Conservation (phyloP, 805 yeast genomes). For the Lipomyces chichibuensis region DNA sequence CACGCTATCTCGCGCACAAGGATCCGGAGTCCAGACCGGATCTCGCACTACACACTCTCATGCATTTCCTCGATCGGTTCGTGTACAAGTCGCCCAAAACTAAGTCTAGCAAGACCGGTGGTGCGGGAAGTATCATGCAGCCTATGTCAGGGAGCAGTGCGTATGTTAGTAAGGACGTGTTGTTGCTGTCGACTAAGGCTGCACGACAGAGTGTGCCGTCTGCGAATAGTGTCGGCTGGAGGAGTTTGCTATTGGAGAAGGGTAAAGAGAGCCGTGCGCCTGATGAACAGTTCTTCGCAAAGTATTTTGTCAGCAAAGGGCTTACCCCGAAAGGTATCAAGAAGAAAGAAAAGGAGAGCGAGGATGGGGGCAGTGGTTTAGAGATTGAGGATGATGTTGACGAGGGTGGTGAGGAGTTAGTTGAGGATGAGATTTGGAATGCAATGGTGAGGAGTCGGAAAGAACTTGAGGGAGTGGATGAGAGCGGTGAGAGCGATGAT, state of each 20-base stretch:
- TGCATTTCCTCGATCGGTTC: constrained; percentile 92
- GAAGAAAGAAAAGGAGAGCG: constrained; percentile 41
- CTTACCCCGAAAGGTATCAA: constrained; percentile 40
- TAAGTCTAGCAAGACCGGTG: constrained; percentile 50
- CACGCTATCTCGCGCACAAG: constrained; percentile 55
- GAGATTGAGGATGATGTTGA: constrained; percentile 59
- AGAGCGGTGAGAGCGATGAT: constrained; percentile 59
- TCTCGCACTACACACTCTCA: constrained; percentile 79
- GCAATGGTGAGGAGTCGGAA: constrained; percentile 69
- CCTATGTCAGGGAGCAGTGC: constrained; percentile 62
- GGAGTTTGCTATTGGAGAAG: constrained; percentile 65
- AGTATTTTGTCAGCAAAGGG: constrained; percentile 38
- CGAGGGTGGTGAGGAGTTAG: constrained; percentile 65
- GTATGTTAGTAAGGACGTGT: constrained; percentile 38
- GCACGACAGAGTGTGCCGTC: constrained; percentile 66
- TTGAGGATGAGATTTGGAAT: constrained; percentile 72
- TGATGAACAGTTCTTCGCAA: constrained; percentile 63
- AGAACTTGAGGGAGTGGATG: constrained; percentile 47
- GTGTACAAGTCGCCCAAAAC: constrained; percentile 91
- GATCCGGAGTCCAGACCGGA: constrained; percentile 71
- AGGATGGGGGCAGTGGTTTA: constrained; percentile 42
- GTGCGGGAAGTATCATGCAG: constrained; percentile 94
- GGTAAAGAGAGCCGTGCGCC: constrained; percentile 12
- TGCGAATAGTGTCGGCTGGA: constrained; percentile 85
- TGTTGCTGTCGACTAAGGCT: constrained; percentile 42